Evolutionary conservation across 495 filamentous ascomycete genomes (phyloP), one percentile per base, ranked within the genome.

Genomic region (Penicillium longicatenatum): DNA sequence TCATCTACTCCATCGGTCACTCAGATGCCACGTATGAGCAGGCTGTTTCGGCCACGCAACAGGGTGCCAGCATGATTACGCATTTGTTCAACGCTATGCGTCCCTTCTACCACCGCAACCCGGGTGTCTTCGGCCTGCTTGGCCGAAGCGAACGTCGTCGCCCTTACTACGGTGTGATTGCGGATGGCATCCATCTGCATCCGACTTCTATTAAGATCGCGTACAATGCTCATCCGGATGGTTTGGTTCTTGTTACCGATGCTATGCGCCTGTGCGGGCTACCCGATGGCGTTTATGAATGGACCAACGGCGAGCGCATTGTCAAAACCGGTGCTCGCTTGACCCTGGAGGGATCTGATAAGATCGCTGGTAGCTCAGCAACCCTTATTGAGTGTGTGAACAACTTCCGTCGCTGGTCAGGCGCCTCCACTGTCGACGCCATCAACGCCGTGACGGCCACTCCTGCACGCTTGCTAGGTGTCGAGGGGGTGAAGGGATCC

Each of bases 81-180:
- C 91, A 96, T 65, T 79, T 95, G 2, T 96, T 94, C 80, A 95
- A 96, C 66, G 91, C 90, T 16, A 95, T 95, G 90, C 82, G 84
- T 6, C 89, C 89, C 16, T 84, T 93, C 8, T 89, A 91, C 68
- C 90, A 93, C 76, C 87, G 91, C 37, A 88, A 92, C 68, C 90
- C 91, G 0, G 90, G 91, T 42, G 82, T 93, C 61, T 92, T 93
- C 66, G 91, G 91, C 20, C 78, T 92, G 0, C 72, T 96, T 53
- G 74, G 84, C 6, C 77, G 81, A 45, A 74, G 60, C 45, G 74
- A 76, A 59, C 70, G 67, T 35, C 70, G 69, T 4, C 68, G 74
- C 3, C 85, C 85, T 0, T 89, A 73, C 61, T 88, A 82, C 64
- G 81, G 82, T 10, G 64, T 88, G 6, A 87, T 88, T 45, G 75